Evolutionary conservation across 768 basidiomycete genomes (phyloP), one percentile per base, ranked within the genome.

Genomic region (Dioszegia aurantiaca): DNA sequence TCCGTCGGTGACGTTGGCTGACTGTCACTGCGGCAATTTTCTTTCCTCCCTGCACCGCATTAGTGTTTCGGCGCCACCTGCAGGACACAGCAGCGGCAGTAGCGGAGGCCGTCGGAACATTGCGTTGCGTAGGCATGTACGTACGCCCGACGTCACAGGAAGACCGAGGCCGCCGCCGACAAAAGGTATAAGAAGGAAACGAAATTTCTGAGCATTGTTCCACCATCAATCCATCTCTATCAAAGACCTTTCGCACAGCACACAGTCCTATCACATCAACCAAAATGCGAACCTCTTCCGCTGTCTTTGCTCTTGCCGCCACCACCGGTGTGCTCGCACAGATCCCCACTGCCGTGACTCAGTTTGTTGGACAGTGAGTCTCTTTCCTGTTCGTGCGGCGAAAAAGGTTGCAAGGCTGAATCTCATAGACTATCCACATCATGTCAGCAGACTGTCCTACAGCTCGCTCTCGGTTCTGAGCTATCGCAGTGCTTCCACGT

Each of bases 231-330:
- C 21, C 56, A 57, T 47, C 17, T 46, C 24, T 39, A 42, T 28
- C n/a, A n/a, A n/a, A n/a, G n/a, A n/a, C n/a, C n/a, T n/a, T n/a
- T n/a, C n/a, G n/a, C n/a, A n/a, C n/a, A n/a, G n/a, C n/a, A n/a
- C n/a, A n/a, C n/a, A n/a, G n/a, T 26, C 44, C 33, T 14, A 43
- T 24, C 27, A 53, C n/a, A 37, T 26, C 21, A 11, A 6, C 12
- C 37, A 57, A 14, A 41, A 61, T 61, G 60, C 30, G 55, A 11
- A 41, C 58, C 28, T n/a, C 59, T 23, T 41, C 55, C 49, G 47
- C 62, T 21, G 48, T 55, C 39, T 21, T 58, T 28, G 59, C 59
- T 19, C 48, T 62, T 12, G 46, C 47, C 28, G 60, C 60, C 46
- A 49, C 56, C 27, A 52, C 62, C 40, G 42, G 46, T 16, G 55